Percentiles rank a stretch among this genome's conserved stretches.
Conservation (phyloP, 106 monocot species). For the Allium sativum region DNA sequence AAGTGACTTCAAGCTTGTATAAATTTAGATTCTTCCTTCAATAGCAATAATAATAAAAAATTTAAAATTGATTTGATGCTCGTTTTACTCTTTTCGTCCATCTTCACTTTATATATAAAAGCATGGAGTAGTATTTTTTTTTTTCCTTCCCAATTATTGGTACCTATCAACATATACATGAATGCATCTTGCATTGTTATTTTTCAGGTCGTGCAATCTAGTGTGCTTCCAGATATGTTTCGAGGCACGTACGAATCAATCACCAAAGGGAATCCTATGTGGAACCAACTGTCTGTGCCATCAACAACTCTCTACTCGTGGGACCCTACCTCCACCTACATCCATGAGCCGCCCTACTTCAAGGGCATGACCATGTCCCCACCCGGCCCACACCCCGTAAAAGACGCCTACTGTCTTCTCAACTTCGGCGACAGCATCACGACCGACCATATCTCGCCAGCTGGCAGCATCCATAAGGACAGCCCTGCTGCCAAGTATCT, state of each 20-base stretch:
- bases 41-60: too few relatives aligned
- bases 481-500: conserved; percentile 82
- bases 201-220: conserved; percentile 31
- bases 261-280: conserved; percentile 29
- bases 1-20: too few relatives aligned
- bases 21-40: too few relatives aligned
- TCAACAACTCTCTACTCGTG: conserved; percentile 39
- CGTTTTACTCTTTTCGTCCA: too few relatives aligned
- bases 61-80: too few relatives aligned
- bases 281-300: conserved; percentile 47
- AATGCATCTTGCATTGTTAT: too few relatives aligned
- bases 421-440: conserved; percentile 83
- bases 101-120: background rate
- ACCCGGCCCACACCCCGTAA: conserved; percentile 72
- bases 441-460: conserved; percentile 98
- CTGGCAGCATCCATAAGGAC: conserved; percentile 84
- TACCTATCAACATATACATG: background rate
- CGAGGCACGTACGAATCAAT: conserved; percentile 66
- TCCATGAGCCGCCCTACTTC: conserved; percentile 93
- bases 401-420: conserved; percentile 70
- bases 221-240: conserved; percentile 74
- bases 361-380: conserved; percentile 86
- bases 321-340: conserved; percentile 63
- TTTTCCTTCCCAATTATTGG: background rate
- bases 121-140: background rate